A percentile compares a stretch with the other conserved stretches of the same genome.
These are phyloP conservation scores for Scutellaria galericulata DNA, from an alignment of 257 asterid genomes.

Conservation along the genomic window DNA sequence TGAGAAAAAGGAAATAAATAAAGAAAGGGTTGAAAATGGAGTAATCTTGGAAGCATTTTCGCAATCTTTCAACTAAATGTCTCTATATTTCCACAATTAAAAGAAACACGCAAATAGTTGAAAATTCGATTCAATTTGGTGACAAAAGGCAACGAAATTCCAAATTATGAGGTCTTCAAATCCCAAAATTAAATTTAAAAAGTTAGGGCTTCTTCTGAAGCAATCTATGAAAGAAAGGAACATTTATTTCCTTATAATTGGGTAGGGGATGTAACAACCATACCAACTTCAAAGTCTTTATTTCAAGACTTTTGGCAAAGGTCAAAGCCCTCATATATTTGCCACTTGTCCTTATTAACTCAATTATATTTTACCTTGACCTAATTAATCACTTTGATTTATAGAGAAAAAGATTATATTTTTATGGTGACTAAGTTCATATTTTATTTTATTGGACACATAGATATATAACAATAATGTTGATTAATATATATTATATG, in stretches of 20 bases:
- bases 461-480: too few species aligned
- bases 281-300: conserved; percentile 57
- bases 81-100: background rate
- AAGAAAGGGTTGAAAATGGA: background rate
- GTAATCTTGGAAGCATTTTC: background rate
- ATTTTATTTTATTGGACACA: too few species aligned
- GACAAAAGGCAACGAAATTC: conserved; percentile 9
- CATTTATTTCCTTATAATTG: conserved; percentile 58
- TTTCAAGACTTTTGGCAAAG: conserved; percentile 44
- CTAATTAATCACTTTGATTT: background rate
- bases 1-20: background rate
- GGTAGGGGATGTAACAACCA: conserved; percentile 74
- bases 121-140: conserved; percentile 26
- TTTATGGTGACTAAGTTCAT: too few species aligned
- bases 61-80: background rate
- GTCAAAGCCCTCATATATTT: conserved; percentile 54
- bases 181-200: conserved; percentile 28
- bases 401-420: background rate
- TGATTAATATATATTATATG: too few species aligned
- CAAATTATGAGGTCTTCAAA: conserved; percentile 34
- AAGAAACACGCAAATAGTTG: conserved; percentile 37
- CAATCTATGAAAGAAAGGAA: conserved; percentile 42
- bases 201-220: conserved; percentile 32
- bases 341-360: conserved; percentile 46
- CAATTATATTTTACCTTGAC: conserved; percentile 22